Base-by-base conservation (phyloP, 108 stramenopile genomes). In the Cyclostephanos tholiformis region DNA sequence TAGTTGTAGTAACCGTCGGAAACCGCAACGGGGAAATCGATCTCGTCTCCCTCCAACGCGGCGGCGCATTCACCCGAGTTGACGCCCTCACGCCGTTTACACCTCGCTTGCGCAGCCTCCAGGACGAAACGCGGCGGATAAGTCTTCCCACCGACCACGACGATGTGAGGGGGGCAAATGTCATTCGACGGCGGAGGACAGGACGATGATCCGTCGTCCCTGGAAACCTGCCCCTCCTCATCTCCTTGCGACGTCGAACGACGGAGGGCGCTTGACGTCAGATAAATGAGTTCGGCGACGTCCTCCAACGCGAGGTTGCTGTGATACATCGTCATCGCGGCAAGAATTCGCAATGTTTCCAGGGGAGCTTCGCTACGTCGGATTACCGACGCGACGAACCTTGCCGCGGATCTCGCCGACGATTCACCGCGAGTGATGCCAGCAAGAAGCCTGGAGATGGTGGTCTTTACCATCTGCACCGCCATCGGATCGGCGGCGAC, bases 1-100 rank as follows among this genome's bases (percentile, higher is more conserved):
- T 91, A 91, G 20, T 79, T 78, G 63, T 63, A 85, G 62, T 82
- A 85, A n/a, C 91, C 91, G 72, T 89, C 86, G 11, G 87, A 77
- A 49, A 89, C 51, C 17, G 61, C 59, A 13, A 63, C 52, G 41
- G 87, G 83, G 25, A 86, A 74, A 26, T 76, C 72, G 11, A 48
- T 46, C 19, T 52, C 65, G 1, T 79, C 76, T 19, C 38, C 50
- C 13, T 61, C 65, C 12, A 50, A 26, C 52, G 50, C 22, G 41
- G 53, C 57, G 19, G 23, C 36, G 29, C 67, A 73, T 25, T 29
- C 53, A 11, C 60, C 67, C 9, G 22, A n/a, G 30, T 49, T 35
- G 48, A 58, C 55, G 39, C 63, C 38, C 29, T 50, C 57, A 20
- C 77, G 64, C 46, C 72, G 66, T 4, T 70, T 17, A 44, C 88